Conservation (phyloP, 2,329 filamentous ascomycete species). For the Aurifilum marmelostoma region DNA sequence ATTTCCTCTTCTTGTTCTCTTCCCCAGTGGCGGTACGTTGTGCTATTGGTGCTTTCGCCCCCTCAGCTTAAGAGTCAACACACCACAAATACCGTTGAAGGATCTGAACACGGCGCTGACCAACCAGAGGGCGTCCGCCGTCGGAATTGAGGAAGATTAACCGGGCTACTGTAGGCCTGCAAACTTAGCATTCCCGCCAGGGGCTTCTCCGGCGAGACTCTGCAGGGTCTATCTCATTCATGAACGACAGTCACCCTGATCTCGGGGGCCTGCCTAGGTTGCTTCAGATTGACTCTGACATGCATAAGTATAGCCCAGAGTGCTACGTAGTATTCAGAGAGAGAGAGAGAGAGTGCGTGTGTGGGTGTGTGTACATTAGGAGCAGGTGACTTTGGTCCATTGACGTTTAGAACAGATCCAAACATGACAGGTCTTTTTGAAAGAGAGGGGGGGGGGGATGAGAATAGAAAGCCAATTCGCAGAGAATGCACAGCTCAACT, state of each 20-base stretch:
- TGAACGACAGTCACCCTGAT: not conserved
- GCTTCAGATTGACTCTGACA: not conserved
- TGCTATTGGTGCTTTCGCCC: not conserved
- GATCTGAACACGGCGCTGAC: not conserved
- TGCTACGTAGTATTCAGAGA: not conserved
- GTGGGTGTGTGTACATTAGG: not conserved
- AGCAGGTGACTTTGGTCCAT: not conserved
- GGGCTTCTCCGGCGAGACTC: conserved; percentile 16
- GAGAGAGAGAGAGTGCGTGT: too few species aligned
- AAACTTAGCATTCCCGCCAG: conserved; percentile 2
- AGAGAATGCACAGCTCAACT: not conserved
- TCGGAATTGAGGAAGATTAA: not conserved
- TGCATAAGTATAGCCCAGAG: not conserved
- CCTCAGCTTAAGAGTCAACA: not conserved
- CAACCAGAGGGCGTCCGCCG: not conserved
- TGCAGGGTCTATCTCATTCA: conserved; percentile 3
- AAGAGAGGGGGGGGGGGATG: too few species aligned
- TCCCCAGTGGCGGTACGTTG: not conserved
- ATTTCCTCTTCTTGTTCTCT: not conserved
- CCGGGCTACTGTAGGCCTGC: not conserved
- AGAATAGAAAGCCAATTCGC: not conserved
- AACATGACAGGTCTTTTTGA: not conserved
- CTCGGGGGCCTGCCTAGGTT: not conserved
- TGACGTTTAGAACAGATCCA: not conserved
- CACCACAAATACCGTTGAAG: not conserved